A percentile compares a stretch with the other conserved stretches of the same genome.
phyloP scores from a whole-genome alignment of 768 basidiomycete species.

The Tulasnella sp. region DNA sequence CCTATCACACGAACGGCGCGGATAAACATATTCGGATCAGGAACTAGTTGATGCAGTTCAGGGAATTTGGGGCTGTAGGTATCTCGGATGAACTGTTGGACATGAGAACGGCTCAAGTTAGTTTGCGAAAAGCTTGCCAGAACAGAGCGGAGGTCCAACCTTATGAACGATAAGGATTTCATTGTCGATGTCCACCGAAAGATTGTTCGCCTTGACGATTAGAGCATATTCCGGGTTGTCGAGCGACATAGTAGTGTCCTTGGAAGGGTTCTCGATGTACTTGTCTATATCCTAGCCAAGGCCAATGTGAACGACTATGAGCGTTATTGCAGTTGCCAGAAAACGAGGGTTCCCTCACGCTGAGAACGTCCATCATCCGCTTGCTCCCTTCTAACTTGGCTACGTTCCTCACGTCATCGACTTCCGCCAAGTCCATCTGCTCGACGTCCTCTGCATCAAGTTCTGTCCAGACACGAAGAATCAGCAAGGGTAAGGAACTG shows the following conservation, averaged over 20 bases:
- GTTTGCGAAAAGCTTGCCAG: background rate
- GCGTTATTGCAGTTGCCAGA: slow-evolving; percentile 3
- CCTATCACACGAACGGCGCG: slow-evolving; percentile 81
- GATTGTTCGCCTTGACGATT: slow-evolving; percentile 95
- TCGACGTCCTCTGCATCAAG: slow-evolving; percentile 90
- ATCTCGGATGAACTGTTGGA: slow-evolving; percentile 83
- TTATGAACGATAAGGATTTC: slow-evolving; percentile 97
- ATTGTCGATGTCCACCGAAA: slow-evolving; percentile 97
- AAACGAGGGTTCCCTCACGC: slow-evolving; percentile 39
- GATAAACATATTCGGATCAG: slow-evolving; percentile 87
- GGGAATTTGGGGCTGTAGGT: slow-evolving; percentile 94
- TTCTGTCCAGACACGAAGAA: slow-evolving; percentile 36
- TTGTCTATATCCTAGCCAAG: slow-evolving; percentile 72
- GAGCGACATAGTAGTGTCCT: slow-evolving; percentile 66
- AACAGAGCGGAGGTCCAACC: slow-evolving; percentile 35
- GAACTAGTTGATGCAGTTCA: slow-evolving; percentile 90
- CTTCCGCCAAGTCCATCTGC: slow-evolving; percentile 77
- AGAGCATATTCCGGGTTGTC: slow-evolving; percentile 92
- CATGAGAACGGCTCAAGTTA: slow-evolving; percentile 16
- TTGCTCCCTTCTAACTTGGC: slow-evolving; percentile 85
- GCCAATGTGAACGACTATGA: background rate
- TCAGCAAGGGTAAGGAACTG: slow-evolving; percentile 28
- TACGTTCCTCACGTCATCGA: slow-evolving; percentile 81
- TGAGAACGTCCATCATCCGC: slow-evolving; percentile 77
- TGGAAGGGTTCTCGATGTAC: slow-evolving; percentile 71